Base-by-base conservation (phyloP, 2,329 filamentous ascomycete genomes). In the Phoma herbarum region DNA sequence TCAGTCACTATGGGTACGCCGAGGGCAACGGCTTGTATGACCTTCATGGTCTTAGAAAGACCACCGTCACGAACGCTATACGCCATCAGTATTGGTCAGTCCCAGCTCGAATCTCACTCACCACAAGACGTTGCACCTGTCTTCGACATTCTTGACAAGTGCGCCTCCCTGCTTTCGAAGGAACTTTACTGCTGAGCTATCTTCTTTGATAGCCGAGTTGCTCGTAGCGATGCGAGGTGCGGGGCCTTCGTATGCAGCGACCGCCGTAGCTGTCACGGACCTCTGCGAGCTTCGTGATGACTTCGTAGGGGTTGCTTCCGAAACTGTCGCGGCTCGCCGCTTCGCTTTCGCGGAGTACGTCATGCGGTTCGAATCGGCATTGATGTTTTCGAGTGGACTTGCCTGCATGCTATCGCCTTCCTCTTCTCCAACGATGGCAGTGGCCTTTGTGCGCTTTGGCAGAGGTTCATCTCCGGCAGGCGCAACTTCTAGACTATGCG, bases 1-100 rank as follows among this genome's bases (percentile, higher is more conserved):
- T 84, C 80, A 1, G 78, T 80, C 2, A 84, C 78, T 28, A 85
- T 77, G 3, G 73, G 70, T 46, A 80, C 78, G 11, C 80, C 80
- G 1, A 76, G 65, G 11, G 78, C 75, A 7, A 84, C 69, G 4
- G 78, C 74, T 16, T 78, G 72, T 4, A 84, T 69, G 3, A 84
- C 68, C 55, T 84, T 84, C 16, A 75, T 67, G 0, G 81, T 82
- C 45, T 78, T 80, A 29, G 72, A 70, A 2, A 84, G 63, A 12
- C 72, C 64, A 8, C 74, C 74, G 25, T 76, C 64, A 28, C 73
- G 74, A 2, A 82, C 73, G 58, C 82, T 78, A 57, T 22, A 9
- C 20, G 2, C 16, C 4, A 26, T 75, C 59, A 74, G 67, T 23
- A n/a, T 26, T 20, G 41, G 16, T n/a, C 6, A 4, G 2, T 23